Evolutionary conservation across 805 yeast genomes (phyloP), one percentile per base, ranked within the genome.

Genomic region (Saturnispora quitensis): DNA sequence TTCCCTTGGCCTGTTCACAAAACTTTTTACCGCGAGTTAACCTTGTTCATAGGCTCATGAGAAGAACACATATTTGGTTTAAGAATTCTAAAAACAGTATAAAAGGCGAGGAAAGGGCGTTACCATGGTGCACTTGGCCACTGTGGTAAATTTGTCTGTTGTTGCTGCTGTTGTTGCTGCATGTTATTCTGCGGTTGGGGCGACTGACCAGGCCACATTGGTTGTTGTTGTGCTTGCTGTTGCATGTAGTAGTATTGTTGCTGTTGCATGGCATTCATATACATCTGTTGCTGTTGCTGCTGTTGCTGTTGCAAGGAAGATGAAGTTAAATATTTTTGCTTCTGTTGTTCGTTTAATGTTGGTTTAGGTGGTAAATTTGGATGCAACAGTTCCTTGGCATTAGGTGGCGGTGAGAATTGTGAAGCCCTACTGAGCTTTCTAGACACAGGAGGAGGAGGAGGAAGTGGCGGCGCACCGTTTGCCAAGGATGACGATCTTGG

Each of bases 311-410:
- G 63, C 56, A 46, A 56, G 52, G 42, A 52, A 35, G 48, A 51
- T 4, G 63, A 50, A 9, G 63, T 53, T 10, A 31, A n/a, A 50
- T 58, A 61, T 34, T 63, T 65, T 49, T 64, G 63, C 31, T 59
- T 57, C 47, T 65, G 69, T 12, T 59, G 54, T 15, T 56, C 60
- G 53, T 55, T 65, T 28, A 65, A 51, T 5, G 56, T 9, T 8
- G 69, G 69, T 47, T 65, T 66, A 0, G 68, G 68, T 5, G 68
- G 69, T 35, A 65, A 51, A 3, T 54, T 51, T 5, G 68, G 68
- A 15, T 34, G 58, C 48, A 22, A 12, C 27, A 12, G 28, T 5
- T 18, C 48, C n/a, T 9, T 27, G 2, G 42, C 12, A 13, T 36
- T n/a, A 8, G 45, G 47, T 8, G 50, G 38, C 36, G 50, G 43